Base-by-base conservation (phyloP, 768 basidiomycete genomes). In the Postia placenta region DNA sequence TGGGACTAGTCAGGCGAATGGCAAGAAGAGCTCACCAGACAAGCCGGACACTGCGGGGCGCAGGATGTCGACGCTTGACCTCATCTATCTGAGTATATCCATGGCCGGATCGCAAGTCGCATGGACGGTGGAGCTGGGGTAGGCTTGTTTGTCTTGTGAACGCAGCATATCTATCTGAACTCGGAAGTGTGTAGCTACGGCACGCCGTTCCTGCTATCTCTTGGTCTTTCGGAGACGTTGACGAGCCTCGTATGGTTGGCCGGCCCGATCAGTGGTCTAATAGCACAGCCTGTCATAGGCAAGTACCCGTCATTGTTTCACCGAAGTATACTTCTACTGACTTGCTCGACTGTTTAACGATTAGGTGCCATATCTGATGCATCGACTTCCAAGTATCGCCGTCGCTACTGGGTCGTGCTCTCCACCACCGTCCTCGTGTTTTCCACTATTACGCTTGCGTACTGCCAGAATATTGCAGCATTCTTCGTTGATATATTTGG, bases 221-320 rank as follows among this genome's bases (percentile, higher is more conserved):
- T 87, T 17, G 87, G 87, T 5, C 70, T 98, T 23, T 85, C 92
- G 0, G 94, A 93, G 62, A 84, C 91, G 62, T 71, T 93, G 14
- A 97, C 96, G 0, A 87, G 90, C 47, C 77, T 97, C 6, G 95
- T 99, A 28, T 99, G 96, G 96, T 75, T 91, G 33, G 89, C 88
- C 49, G 89, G 95, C 9, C 96, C 96, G 4, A 91, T 99, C 52
- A 92, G 90, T 53, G 96, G 96, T 14, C 74, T 99, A 40, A 72
- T 99, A 44, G 93, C 93, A 4, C 96, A 99, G 64, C 96, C 96
- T n/a, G 75, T 98, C 48, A 96, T 99, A 58, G 96, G 95, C 91
- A 57, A 52, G 74, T 49, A 2, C 26, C 12, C 19, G 19, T 19
- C 15, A 27, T 30, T 23, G 23, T 35, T n/a, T n/a, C n/a, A 20